Evolutionary conservation across 2,329 filamentous ascomycete species (phyloP).

Genomic region (Cladosporium sp.): DNA sequence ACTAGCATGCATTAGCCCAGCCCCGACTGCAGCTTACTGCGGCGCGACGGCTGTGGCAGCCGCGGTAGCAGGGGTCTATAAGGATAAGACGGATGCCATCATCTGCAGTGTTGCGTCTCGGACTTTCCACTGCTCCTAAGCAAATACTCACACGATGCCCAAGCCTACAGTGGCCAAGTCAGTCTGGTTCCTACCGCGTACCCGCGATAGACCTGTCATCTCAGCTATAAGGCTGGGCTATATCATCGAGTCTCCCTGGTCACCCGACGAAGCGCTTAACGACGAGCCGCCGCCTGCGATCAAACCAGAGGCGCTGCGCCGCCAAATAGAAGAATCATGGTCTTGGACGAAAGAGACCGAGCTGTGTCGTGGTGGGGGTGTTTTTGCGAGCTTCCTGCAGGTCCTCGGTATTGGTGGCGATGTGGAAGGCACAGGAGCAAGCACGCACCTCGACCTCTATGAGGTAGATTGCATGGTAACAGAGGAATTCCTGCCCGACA

Average conservation of each 20-base stretch:
- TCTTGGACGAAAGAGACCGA: neutral
- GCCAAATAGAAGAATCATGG: neutral
- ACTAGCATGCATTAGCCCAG: neutral
- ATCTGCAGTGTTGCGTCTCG: neutral
- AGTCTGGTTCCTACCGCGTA: neutral
- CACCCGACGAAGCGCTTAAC: constrained; percentile 5
- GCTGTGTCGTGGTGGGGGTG: neutral
- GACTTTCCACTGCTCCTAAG: neutral
- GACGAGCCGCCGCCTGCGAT: neutral
- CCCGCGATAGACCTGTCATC: neutral
- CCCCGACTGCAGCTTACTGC: neutral
- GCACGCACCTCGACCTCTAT: neutral
- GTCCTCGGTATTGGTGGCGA: neutral
- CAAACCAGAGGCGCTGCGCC: neutral
- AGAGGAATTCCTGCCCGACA: neutral
- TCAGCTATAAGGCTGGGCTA: neutral
- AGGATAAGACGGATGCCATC: neutral
- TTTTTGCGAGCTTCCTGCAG: neutral
- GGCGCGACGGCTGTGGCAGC: neutral
- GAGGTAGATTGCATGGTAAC: neutral
- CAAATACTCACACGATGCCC: neutral
- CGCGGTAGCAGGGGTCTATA: neutral
- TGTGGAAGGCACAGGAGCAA: neutral
- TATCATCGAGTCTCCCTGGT: neutral
- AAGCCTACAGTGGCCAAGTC: neutral